Base-by-base conservation (phyloP, 176 grass and related monocot species). In the Juncus inflexus region DNA sequence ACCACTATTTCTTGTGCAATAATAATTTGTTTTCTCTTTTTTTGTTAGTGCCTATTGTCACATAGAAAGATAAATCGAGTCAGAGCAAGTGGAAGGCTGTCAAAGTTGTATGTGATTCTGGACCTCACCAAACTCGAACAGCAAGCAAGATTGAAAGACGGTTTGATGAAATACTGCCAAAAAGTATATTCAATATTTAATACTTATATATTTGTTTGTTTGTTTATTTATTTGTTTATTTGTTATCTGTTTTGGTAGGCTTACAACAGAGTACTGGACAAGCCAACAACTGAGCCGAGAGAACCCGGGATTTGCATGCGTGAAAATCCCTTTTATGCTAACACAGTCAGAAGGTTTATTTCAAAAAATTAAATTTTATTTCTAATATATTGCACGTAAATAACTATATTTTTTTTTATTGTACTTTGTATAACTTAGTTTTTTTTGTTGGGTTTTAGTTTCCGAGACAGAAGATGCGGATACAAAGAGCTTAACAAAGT, bases 271-370 rank as follows among this genome's bases (percentile, higher is more conserved):
- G 92, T 91, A 76, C 76, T 97, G 70, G 92, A 97, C 80, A 91
- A 91, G 79, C 92, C 92, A 71, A 87, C 87, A 64, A 97, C 87
- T 72, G 92, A 91, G 85, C 70, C 83, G 66, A 88, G 92, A 86
- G 87, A 97, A 60, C 81, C 92, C 81, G 92, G 92, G 73, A 91
- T 97, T 83, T 97, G 92, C 79, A 97, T 97, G 92, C 87, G 92
- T 72, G 92, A 91, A 79, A 97, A 97, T 79, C 81, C 92, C 70
- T 97, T 97, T 63, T 97, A 97, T 62, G 92, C 91, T 12, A 87
- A 97, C 68, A 97, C 92, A 72, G 92, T 97, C n/a, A 73, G 87
- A 67, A 97, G 92, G 92, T 91, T 50, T 28, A 1, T 28, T 28
- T 28, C 19, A 28, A 28, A 28, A 28, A 28, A 28, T 28, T 28